Base-by-base conservation (phyloP, 345 rosid species). In the Acer yangbiense region DNA sequence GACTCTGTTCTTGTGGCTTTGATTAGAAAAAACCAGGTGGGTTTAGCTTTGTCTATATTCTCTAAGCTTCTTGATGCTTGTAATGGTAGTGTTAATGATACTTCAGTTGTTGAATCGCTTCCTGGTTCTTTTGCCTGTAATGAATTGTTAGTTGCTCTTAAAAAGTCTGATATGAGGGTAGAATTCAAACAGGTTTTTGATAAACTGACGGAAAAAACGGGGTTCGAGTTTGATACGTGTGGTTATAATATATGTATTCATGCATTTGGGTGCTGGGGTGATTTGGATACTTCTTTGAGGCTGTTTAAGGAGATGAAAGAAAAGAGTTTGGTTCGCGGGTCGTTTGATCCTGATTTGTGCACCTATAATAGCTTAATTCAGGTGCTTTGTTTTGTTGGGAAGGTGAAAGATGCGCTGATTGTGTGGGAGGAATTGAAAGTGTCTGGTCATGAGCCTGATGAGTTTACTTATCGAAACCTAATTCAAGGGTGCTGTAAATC, bases 391-490 rank as follows among this genome's bases (percentile, higher is more conserved):
- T 83, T 87, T 72, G 82, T 74, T 9, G 97, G 98, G 43, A 95
- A 90, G 85, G 93, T 85, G 44, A 91, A 86, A 70, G 98, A 95
- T 76, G 97, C 95, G 1, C 65, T 93, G 79, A 71, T 77, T 27
- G 95, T 91, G 29, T 92, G 84, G 82, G 94, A 93, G 60, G 99
- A 93, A 73, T 75, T 95, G 78, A 94, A 88, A 84, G 88, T 76
- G 20, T 95, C 97, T 64, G 97, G 95, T 25, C 95, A 93, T 57
- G 93, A 92, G 78, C 98, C 98, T 18, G 96, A 95, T 85, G 87
- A 82, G 29, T 89, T 86, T 32, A 91, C 98, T 0, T 94, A 92
- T 75, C 80, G 97, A 61, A 87, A 86, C 57, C 76, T 95, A 46
- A 86, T 91, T n/a, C 97, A 93, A 75, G 97, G 97, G 52, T 93